Evolutionary conservation across 768 basidiomycete genomes (phyloP).

Genomic region (Lepiota subincarnata): DNA sequence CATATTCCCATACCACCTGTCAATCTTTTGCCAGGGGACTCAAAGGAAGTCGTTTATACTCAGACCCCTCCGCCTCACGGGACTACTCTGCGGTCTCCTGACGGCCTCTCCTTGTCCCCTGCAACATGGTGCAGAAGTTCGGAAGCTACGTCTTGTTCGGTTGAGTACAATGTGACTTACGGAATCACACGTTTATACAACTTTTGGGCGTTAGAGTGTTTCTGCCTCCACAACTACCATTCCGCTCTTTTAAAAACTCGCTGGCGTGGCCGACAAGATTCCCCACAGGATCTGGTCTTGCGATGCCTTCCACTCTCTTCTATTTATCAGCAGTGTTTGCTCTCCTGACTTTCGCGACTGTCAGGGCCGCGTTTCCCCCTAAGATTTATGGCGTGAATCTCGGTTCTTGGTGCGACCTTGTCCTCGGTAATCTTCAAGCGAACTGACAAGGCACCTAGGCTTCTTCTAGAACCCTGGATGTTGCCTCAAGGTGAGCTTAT

Average conservation of each 20-base stretch:
- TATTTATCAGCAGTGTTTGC: conserved; percentile 15
- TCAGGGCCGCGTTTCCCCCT: conserved; percentile 22
- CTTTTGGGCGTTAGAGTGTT: conserved; percentile 2
- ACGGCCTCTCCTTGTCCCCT: not conserved
- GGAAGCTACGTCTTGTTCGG: conserved; percentile 1
- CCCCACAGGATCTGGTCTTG: not conserved
- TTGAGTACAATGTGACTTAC: conserved; percentile 1
- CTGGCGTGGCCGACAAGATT: conserved; percentile 2
- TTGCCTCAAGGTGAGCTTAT: conserved; percentile 50
- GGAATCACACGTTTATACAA: not conserved
- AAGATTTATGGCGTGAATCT: conserved; percentile 74
- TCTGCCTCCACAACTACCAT: not conserved
- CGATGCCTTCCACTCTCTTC: conserved; percentile 23
- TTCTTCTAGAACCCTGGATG: conserved; percentile 82
- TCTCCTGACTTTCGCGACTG: conserved; percentile 12
- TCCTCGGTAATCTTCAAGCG: conserved; percentile 8
- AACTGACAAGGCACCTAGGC: conserved; percentile 36
- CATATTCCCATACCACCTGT: no score
- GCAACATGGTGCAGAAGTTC: not conserved
- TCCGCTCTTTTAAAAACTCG: conserved; percentile 3
- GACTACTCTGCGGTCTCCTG: not conserved
- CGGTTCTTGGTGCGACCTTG: conserved; percentile 50
- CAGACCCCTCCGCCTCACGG: not conserved
- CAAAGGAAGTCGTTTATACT: not conserved
- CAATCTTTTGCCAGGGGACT: no score